A percentile compares a stretch with the other conserved stretches of the same genome.
Evolutionary conservation across 768 basidiomycete genomes (phyloP).

Genomic region (Naganishia friedmannii): DNA sequence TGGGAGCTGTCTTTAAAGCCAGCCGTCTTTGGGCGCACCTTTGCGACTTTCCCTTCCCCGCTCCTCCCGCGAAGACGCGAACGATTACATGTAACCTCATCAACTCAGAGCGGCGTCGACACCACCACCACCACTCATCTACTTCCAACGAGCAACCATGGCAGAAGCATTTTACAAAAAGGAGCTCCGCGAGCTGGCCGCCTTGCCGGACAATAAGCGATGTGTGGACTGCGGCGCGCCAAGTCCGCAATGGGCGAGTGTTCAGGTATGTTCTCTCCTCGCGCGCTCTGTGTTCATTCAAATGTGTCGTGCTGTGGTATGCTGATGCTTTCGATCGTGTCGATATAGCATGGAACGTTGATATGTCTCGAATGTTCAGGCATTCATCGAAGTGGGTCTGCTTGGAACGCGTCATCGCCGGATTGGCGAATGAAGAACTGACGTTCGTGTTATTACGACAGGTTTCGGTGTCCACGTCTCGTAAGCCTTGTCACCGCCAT

Average conservation of each 20-base stretch:
- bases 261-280: constrained; percentile 27
- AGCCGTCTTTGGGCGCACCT: no score
- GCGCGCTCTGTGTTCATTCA: neutral
- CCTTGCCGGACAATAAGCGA: constrained; percentile 69
- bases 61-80: no score
- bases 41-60: no score
- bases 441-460: constrained; percentile 54
- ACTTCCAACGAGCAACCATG: constrained; percentile 37
- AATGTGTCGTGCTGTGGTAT: no score
- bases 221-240: constrained; percentile 82
- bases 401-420: neutral
- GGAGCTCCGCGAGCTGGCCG: constrained; percentile 70
- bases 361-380: constrained; percentile 71
- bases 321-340: no score
- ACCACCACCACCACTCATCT: neutral
- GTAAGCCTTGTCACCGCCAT: neutral
- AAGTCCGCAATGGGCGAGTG: constrained; percentile 85
- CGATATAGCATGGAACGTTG: constrained; percentile 61
- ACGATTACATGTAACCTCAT: no score
- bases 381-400: constrained; percentile 55
- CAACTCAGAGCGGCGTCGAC: no score
- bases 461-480: constrained; percentile 88
- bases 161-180: constrained; percentile 70
- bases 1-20: no score
- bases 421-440: neutral